Evolutionary conservation across 768 basidiomycete genomes (phyloP).

Genomic region (Phylloporus sp.): DNA sequence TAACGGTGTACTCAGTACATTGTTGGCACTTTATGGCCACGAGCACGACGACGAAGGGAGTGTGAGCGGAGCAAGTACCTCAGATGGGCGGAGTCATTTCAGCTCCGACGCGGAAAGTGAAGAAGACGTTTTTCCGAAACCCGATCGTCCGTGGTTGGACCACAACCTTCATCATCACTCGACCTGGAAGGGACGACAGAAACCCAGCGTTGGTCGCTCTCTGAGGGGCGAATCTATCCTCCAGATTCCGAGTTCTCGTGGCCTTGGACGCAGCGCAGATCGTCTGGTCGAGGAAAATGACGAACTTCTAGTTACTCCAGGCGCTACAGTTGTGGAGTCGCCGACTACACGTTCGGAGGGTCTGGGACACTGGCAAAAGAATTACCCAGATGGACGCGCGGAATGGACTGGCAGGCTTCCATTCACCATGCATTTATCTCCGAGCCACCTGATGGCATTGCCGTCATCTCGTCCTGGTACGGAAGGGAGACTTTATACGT

Average conservation of each 20-base stretch:
- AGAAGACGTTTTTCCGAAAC: slow-evolving; percentile 13
- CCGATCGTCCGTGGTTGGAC: slow-evolving; percentile 20
- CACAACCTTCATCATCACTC: slow-evolving; percentile 4
- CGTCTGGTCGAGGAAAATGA: slow-evolving; percentile 8
- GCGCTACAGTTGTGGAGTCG: slow-evolving; percentile 13
- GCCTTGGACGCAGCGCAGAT: slow-evolving; percentile 8
- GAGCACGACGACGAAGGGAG: slow-evolving; percentile 29
- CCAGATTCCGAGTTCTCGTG: slow-evolving; percentile 7
- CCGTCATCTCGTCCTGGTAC: slow-evolving; percentile 11
- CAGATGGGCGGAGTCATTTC: slow-evolving; percentile 15
- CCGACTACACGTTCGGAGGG: slow-evolving; percentile 9
- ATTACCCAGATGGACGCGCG: slow-evolving; percentile 7
- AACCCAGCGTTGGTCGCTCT: slow-evolving; percentile 14
- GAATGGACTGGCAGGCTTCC: slow-evolving; percentile 37
- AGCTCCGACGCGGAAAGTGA: slow-evolving; percentile 22
- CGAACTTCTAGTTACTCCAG: slow-evolving; percentile 16
- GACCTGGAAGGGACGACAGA: slow-evolving; percentile 3
- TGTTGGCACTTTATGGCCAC: slow-evolving; percentile 56
- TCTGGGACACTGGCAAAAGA: neutral
- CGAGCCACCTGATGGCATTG: slow-evolving; percentile 10
- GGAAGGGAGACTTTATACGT: slow-evolving; percentile 4
- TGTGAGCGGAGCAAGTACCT: slow-evolving; percentile 17
- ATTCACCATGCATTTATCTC: slow-evolving; percentile 17
- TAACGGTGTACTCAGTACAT: slow-evolving; percentile 58
- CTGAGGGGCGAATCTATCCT: slow-evolving; percentile 19